phyloP scores from a whole-genome alignment of 345 rosid species.

The Anacardium occidentale region DNA sequence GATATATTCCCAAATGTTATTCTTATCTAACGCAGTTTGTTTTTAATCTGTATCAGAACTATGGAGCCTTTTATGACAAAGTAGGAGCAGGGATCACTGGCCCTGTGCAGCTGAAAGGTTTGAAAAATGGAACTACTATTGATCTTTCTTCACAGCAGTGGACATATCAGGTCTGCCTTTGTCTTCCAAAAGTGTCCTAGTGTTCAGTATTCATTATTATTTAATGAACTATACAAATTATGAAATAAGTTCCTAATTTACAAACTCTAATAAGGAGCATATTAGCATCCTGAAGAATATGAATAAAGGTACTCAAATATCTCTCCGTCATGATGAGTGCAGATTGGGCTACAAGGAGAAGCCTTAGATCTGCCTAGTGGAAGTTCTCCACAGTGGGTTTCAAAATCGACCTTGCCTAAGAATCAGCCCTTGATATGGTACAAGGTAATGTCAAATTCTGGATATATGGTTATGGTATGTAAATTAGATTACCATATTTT shows the following conservation, averaged over 20 bases:
- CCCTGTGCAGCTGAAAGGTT: slow-evolving; percentile 71
- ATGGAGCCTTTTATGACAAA: slow-evolving; percentile 81
- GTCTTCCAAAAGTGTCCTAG: not conserved
- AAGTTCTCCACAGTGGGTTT: slow-evolving; percentile 69
- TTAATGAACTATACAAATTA: not conserved
- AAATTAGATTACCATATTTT: not conserved
- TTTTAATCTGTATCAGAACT: slow-evolving; percentile 52
- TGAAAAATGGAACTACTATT: slow-evolving; percentile 44
- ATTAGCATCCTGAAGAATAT: not conserved
- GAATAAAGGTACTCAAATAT: slow-evolving; percentile 7
- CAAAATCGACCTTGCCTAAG: slow-evolving; percentile 65
- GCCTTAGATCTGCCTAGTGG: slow-evolving; percentile 59
- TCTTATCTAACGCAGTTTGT: slow-evolving; percentile 11
- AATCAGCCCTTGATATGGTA: slow-evolving; percentile 87
- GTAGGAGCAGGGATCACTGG: slow-evolving; percentile 85
- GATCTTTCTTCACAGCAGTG: slow-evolving; percentile 74
- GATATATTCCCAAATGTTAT: not conserved
- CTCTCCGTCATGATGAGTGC: slow-evolving; percentile 19
- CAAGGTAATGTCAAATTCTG: slow-evolving; percentile 52
- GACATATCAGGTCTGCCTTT: slow-evolving; percentile 77
- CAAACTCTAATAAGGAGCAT: not conserved
- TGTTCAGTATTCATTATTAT: not conserved
- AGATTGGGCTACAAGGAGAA: slow-evolving; percentile 95
- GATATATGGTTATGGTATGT: not conserved
- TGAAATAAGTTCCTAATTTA: not conserved